Percentiles rank a stretch among this genome's conserved stretches.
These are phyloP conservation scores for Mucor saturninus DNA, from an alignment of 371 early-diverging fungal species.

Conservation along the genomic window DNA sequence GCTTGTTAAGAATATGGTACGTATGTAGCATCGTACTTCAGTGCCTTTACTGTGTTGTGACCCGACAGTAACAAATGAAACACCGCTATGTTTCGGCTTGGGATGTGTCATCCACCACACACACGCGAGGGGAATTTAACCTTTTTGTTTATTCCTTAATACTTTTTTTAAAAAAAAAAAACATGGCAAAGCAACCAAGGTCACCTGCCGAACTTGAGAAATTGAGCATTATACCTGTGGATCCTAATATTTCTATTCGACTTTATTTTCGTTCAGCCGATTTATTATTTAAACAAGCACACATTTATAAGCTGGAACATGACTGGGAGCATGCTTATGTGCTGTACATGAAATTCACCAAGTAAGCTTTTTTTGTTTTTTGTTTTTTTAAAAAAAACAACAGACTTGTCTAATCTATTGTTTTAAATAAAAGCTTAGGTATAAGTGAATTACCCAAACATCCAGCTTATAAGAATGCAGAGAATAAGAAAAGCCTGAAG, in stretches of 20 bases:
- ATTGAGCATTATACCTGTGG: constrained; percentile 41
- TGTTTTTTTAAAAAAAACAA: too few species aligned
- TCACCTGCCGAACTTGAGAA: constrained; percentile 47
- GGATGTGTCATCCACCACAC: too few species aligned
- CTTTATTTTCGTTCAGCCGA: constrained; percentile 64
- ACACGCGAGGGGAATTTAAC: background rate
- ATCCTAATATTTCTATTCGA: constrained; percentile 53
- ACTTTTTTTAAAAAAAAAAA: background rate
- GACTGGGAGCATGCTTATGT: constrained; percentile 60
- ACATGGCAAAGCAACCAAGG: constrained; percentile 28
- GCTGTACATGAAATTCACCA: constrained; percentile 60
- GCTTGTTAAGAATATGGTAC: too few species aligned
- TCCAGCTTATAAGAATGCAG: constrained; percentile 46
- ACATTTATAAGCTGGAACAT: constrained; percentile 55
- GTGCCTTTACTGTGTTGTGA: too few species aligned
- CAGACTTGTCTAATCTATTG: background rate
- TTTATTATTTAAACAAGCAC: constrained; percentile 57
- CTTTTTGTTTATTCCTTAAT: constrained; percentile 2
- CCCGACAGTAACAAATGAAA: too few species aligned
- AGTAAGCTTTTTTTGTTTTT: constrained; percentile 39
- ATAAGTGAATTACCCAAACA: constrained; percentile 60
- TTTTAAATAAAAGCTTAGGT: constrained; percentile 47
- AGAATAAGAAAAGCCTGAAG: constrained; percentile 38
- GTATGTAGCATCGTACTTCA: too few species aligned
- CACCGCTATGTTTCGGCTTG: too few species aligned